These are phyloP conservation scores for Phaeotremella fagi DNA, from an alignment of 768 basidiomycete genomes.

Conservation along the genomic window DNA sequence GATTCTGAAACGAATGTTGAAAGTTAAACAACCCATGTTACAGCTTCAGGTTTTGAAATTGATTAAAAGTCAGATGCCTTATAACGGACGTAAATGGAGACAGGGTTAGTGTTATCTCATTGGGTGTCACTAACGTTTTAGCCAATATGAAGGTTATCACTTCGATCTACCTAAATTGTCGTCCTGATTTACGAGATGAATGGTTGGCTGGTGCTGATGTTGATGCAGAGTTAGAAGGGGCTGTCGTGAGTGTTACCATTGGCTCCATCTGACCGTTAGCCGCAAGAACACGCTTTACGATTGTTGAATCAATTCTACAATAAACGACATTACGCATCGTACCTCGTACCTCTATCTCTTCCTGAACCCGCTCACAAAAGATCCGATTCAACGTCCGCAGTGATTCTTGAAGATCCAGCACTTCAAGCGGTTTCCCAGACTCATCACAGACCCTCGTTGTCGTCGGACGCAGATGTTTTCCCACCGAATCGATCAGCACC, in stretches of 20 bases:
- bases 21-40: constrained; percentile 87
- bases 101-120: constrained; percentile 69
- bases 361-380: constrained; percentile 50
- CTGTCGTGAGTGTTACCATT: constrained; percentile 58
- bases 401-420: constrained; percentile 32
- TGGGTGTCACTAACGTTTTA: constrained; percentile 41
- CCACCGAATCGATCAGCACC: constrained; percentile 78
- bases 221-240: constrained; percentile 76
- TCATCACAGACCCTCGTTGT: constrained; percentile 51
- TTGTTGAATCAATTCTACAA: constrained; percentile 96
- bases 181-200: constrained; percentile 93
- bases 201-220: constrained; percentile 93
- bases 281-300: constrained; percentile 90
- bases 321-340: constrained; percentile 73
- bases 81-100: constrained; percentile 95
- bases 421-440: constrained; percentile 5
- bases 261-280: constrained; percentile 52
- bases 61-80: constrained; percentile 98
- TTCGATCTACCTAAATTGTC: constrained; percentile 92
- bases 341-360: constrained; percentile 68
- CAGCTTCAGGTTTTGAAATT: constrained; percentile 93
- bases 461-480: constrained; percentile 78
- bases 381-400: constrained; percentile 44
- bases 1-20: constrained; percentile 87
- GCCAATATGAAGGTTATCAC: constrained; percentile 99